Evolutionary conservation across 192 early-diverging fungal species (phyloP).

Genomic region (Physocladia obscura): DNA sequence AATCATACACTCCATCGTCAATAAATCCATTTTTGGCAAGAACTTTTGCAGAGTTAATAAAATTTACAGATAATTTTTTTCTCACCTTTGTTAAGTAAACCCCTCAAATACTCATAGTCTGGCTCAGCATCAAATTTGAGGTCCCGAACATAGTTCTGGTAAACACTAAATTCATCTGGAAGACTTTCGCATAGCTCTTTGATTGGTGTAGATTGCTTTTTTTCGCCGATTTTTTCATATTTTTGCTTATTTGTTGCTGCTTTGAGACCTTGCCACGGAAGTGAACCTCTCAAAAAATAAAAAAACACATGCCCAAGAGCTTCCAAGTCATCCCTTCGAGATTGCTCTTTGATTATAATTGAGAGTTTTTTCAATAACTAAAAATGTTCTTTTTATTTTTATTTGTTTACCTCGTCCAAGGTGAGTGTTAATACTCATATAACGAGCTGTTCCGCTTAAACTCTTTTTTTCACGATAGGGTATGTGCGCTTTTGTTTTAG

Average conservation of each 20-base stretch:
- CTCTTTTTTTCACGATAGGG: slow-evolving; percentile 92
- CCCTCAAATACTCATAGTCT: slow-evolving; percentile 92
- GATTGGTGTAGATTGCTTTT: slow-evolving; percentile 89
- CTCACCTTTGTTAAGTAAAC: slow-evolving; percentile 77
- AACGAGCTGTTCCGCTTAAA: slow-evolving; percentile 87
- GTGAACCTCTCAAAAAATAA: slow-evolving; percentile 90
- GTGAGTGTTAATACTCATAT: slow-evolving; percentile 94
- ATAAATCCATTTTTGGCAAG: slow-evolving; percentile 59
- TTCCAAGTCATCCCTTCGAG: slow-evolving; percentile 93
- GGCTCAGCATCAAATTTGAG: slow-evolving; percentile 94
- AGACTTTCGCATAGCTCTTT: slow-evolving; percentile 89
- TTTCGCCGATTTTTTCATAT: slow-evolving; percentile 98
- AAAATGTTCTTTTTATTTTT: background rate
- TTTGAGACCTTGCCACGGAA: slow-evolving; percentile 98
- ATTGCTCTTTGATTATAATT: slow-evolving; percentile 78
- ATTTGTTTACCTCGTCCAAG: slow-evolving; percentile 75
- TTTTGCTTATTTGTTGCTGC: slow-evolving; percentile 98
- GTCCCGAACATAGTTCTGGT: slow-evolving; percentile 86
- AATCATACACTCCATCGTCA: slow-evolving; percentile 94
- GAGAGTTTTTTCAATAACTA: background rate
- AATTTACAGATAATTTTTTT: background rate
- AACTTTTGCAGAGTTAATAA: slow-evolving; percentile 22
- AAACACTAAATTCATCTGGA: slow-evolving; percentile 89
- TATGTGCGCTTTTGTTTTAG: slow-evolving; percentile 82
- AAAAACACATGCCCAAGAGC: slow-evolving; percentile 98